Base-by-base conservation (phyloP, 2,329 filamentous ascomycete genomes). In the Colletotrichum incanum region DNA sequence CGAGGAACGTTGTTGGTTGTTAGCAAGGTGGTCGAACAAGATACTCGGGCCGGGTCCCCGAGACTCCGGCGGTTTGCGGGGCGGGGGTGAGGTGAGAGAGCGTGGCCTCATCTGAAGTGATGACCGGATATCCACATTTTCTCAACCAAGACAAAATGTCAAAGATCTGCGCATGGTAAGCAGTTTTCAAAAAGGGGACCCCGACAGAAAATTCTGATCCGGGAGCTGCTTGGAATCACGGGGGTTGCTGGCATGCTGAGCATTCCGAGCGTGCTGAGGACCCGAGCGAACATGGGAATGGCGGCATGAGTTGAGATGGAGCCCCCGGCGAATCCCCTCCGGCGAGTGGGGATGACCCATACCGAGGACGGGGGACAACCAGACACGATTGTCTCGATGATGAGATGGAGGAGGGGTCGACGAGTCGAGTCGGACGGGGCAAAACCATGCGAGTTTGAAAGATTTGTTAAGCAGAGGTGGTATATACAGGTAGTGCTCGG, bases 341-440 rank as follows among this genome's bases (percentile, higher is more conserved):
- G 39, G 31, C 31, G 28, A 37, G 66, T 69, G 52, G 52, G 50
- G 31, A 16, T 20, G 49, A 20, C 31, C 67, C 49, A 49, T 63
- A 67, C 49, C 49, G 63, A 71, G 55, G 56, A 67, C 49, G 67
- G 67, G 67, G 67, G 67, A 18, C 45, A 18, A 59, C 16, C 43
- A 34, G 7, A n/a, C 43, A 37, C 59, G 39, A 39, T 50, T 39
- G 43, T 58, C 26, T 45, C 45, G 12, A 16, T 20, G 62, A 61
- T 37, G 8, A 31, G n/a, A 52, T 34, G 56, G 50, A 62, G 56
- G 50, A 62, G 65, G 68, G 49, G 68, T 54, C 43, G n/a, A 37
- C 9, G n/a, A 61, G 54, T 39, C 55, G 37, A 20, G 28, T 23
- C 18, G 9, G 28, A 37, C 2, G 14, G n/a, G 55, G 52, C 14